phyloP scores from a whole-genome alignment of 2,329 filamentous ascomycete genomes.

The Colletotrichum godetiae region DNA sequence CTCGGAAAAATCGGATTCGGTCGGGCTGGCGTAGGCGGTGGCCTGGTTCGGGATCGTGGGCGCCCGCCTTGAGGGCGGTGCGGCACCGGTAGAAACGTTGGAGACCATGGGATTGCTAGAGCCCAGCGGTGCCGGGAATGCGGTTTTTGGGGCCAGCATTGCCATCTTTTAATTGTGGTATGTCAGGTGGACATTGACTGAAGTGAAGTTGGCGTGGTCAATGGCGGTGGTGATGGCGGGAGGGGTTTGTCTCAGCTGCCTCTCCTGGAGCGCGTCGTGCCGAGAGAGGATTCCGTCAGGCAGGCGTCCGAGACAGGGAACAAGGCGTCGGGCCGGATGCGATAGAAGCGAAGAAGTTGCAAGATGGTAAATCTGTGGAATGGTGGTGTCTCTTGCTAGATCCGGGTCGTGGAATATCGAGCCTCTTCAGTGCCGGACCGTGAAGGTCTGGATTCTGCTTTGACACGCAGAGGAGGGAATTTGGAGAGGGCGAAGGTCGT shows the following conservation, averaged over 20 bases:
- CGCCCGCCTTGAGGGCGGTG: constrained; percentile 63
- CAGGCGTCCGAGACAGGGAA: constrained; percentile 27
- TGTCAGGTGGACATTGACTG: constrained; percentile 14
- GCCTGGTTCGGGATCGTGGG: constrained; percentile 60
- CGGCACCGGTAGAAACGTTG: constrained; percentile 59
- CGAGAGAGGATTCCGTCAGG: constrained; percentile 19
- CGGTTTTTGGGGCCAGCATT: constrained; percentile 81
- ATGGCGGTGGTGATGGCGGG: constrained; percentile 12
- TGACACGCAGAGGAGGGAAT: constrained; percentile 13
- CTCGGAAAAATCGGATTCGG: constrained; percentile 93
- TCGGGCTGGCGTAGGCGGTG: constrained; percentile 81
- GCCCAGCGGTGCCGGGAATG: constrained; percentile 70
- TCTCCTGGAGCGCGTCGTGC: constrained; percentile 36
- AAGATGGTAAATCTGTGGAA: neutral
- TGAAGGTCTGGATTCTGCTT: constrained; percentile 28
- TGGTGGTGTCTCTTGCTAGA: neutral
- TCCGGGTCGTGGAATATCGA: neutral
- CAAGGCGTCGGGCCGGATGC: constrained; percentile 15
- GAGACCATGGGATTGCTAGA: constrained; percentile 58
- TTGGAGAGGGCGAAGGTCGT: constrained; percentile 24
- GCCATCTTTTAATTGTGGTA: constrained; percentile 64
- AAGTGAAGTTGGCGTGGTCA: neutral
- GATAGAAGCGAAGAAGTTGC: neutral
- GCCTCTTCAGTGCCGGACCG: constrained; percentile 28
- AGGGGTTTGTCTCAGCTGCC: constrained; percentile 34